These are phyloP conservation scores for Hymenoscyphus infarciens DNA, from an alignment of 2,329 filamentous ascomycete species.

Conservation along the genomic window DNA sequence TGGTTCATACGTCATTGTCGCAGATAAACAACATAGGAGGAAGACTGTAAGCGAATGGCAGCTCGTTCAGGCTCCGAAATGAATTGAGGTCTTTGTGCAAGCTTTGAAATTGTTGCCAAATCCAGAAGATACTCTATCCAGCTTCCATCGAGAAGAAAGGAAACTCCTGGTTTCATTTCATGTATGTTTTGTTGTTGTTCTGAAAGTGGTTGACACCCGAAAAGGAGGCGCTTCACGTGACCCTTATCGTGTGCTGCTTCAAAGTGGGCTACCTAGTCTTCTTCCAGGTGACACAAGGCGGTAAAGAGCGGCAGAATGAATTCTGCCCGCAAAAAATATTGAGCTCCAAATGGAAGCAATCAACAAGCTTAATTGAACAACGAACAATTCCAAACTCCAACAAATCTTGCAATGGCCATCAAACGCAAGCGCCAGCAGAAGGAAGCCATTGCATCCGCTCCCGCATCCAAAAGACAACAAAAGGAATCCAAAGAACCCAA, in stretches of 20 bases:
- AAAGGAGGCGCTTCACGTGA: background rate
- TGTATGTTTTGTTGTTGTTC: background rate
- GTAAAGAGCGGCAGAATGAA: background rate
- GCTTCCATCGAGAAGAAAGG: background rate
- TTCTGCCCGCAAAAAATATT: slow-evolving; percentile 6
- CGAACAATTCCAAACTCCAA: background rate
- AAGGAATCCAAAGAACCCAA: slow-evolving; percentile 27
- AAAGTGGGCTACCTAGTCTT: background rate
- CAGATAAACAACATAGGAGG: background rate
- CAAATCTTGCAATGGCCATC: slow-evolving; percentile 37
- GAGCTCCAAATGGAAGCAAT: background rate
- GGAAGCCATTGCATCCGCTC: slow-evolving; percentile 21
- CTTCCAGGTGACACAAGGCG: background rate
- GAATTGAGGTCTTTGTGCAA: background rate
- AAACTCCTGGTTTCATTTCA: background rate
- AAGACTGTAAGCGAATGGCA: background rate
- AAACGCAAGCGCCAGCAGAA: slow-evolving; percentile 42
- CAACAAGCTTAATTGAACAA: background rate
- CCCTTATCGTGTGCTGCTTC: background rate
- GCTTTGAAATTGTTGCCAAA: background rate
- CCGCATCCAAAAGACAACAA: slow-evolving; percentile 29
- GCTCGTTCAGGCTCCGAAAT: background rate
- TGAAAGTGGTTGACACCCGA: background rate
- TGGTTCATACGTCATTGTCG: background rate
- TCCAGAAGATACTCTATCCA: background rate